Conservation (phyloP, 2,329 filamentous ascomycete genomes). For the Neocatenulostroma microsporum region DNA sequence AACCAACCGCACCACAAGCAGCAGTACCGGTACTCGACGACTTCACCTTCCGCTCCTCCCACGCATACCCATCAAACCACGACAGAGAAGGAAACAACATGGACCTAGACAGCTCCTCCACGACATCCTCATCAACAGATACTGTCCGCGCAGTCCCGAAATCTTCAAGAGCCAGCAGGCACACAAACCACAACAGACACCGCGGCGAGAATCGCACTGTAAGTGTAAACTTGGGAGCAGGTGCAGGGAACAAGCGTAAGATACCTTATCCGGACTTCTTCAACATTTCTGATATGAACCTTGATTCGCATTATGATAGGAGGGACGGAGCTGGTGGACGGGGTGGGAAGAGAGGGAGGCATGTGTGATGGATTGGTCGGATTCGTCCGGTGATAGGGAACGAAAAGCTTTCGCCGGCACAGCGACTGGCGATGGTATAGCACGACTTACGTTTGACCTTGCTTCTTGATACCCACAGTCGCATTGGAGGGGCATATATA, state of each 20-base stretch:
- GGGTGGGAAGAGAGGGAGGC: slow-evolving; percentile 29
- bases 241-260: slow-evolving; percentile 64
- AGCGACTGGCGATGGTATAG: too few species aligned
- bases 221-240: slow-evolving; percentile 48
- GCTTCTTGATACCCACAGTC: too few species aligned
- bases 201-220: slow-evolving; percentile 18
- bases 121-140: slow-evolving; percentile 15
- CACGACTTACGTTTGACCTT: too few species aligned
- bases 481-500: too few species aligned
- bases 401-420: too few species aligned
- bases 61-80: slow-evolving; percentile 48
- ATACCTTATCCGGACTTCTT: slow-evolving; percentile 70
- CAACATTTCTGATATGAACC: slow-evolving; percentile 56
- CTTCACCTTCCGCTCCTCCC: slow-evolving; percentile 63
- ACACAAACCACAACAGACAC: slow-evolving; percentile 20
- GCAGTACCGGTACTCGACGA: slow-evolving; percentile 32
- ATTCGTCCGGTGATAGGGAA: too few species aligned
- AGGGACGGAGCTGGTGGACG: slow-evolving; percentile 17
- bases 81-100: slow-evolving; percentile 50
- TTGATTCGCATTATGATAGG: slow-evolving; percentile 50
- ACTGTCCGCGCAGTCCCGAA: slow-evolving; percentile 19
- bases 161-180: slow-evolving; percentile 14
- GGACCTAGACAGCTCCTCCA: slow-evolving; percentile 37
- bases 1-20: slow-evolving; percentile 1
- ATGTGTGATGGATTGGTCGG: slow-evolving; percentile 27